These are phyloP conservation scores for Epichloe elymi DNA, from an alignment of 2,329 filamentous ascomycete species.

Conservation along the genomic window DNA sequence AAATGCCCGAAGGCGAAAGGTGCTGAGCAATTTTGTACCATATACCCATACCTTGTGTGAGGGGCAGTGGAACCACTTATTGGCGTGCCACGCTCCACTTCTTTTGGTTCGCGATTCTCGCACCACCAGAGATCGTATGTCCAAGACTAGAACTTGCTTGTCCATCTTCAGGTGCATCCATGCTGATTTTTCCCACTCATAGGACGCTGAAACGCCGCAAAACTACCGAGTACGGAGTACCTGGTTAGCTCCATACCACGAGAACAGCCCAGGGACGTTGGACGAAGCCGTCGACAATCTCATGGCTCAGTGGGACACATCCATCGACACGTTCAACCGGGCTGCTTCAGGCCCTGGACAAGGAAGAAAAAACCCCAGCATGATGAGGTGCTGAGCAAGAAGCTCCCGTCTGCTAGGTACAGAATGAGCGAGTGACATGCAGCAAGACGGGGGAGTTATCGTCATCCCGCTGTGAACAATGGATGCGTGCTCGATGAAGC, in stretches of 20 bases:
- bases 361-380: neutral
- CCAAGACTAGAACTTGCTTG: too few species aligned
- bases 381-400: neutral
- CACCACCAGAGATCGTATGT: too few species aligned
- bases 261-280: neutral
- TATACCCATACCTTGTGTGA: neutral
- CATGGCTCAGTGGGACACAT: neutral
- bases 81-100: too few species aligned
- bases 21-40: fast-evolving
- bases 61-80: too few species aligned
- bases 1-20: constrained; percentile 5
- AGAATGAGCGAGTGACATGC: neutral
- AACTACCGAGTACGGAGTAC: too few species aligned
- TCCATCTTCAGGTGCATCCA: too few species aligned
- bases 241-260: neutral
- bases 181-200: too few species aligned
- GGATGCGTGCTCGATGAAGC: too few species aligned
- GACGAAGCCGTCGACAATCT: neutral
- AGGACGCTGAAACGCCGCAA: neutral
- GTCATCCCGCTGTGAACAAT: neutral
- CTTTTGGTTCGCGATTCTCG: too few species aligned
- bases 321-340: neutral
- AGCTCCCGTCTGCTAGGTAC: neutral
- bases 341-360: neutral
- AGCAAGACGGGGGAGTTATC: neutral